phyloP scores from a whole-genome alignment of 108 stramenopile genomes.

The Cyclostephanos invisitatus region DNA sequence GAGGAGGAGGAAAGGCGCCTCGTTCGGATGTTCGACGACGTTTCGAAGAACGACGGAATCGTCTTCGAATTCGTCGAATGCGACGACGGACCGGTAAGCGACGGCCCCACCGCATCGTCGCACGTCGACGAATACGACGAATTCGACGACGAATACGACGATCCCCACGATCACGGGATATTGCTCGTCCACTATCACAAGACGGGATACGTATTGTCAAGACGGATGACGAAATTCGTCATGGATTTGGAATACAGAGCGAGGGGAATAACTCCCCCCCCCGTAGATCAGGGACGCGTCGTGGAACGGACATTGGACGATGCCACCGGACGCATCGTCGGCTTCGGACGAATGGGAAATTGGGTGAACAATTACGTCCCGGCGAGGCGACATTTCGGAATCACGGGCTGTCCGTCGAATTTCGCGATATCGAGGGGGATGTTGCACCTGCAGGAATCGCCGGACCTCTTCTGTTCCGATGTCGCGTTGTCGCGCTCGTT shows the following conservation, averaged over 20 bases:
- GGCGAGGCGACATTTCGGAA: background rate
- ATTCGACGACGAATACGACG: background rate
- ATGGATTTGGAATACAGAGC: slow-evolving; percentile 9
- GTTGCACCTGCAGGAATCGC: slow-evolving; percentile 34
- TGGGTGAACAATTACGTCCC: background rate
- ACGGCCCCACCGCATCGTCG: no score
- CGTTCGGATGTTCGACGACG: no score
- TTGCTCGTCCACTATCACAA: slow-evolving; percentile 40
- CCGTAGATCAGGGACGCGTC: no score
- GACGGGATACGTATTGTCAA: slow-evolving; percentile 43
- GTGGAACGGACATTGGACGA: slow-evolving; percentile 2
- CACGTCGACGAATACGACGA: no score
- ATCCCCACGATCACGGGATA: slow-evolving; percentile 26
- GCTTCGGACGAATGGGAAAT: slow-evolving; percentile 26
- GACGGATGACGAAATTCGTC: slow-evolving; percentile 22
- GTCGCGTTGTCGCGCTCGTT: slow-evolving; percentile 5
- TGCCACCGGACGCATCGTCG: slow-evolving; percentile 18
- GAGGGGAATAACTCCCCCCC: background rate
- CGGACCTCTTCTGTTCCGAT: slow-evolving; percentile 38
- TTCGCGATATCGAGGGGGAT: slow-evolving; percentile 15
- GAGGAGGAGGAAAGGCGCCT: no score
- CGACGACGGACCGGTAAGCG: no score
- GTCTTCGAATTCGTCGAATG: no score
- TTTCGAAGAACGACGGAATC: no score
- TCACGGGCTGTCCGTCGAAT: slow-evolving; percentile 6